These are phyloP conservation scores for Diaporthe capsici DNA, from an alignment of 2,329 filamentous ascomycete genomes.

Conservation along the genomic window DNA sequence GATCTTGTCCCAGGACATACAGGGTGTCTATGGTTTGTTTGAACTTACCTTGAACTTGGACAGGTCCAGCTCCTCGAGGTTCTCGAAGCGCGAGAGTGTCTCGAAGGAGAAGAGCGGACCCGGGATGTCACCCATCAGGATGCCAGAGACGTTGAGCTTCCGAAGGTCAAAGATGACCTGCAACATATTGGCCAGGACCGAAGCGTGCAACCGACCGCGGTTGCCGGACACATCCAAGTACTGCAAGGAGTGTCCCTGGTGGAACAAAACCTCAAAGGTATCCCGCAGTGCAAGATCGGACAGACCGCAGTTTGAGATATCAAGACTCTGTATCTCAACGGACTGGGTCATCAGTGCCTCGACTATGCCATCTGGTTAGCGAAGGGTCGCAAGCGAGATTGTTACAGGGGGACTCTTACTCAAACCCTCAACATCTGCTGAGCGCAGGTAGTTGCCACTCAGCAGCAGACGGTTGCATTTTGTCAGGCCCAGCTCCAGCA, in stretches of 20 bases:
- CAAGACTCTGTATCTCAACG: slow-evolving; percentile 61
- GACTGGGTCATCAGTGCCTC: slow-evolving; percentile 49
- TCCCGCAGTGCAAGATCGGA: slow-evolving; percentile 63
- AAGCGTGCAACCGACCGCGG: slow-evolving; percentile 63
- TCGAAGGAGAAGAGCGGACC: slow-evolving; percentile 63
- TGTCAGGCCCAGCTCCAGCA: slow-evolving; percentile 58
- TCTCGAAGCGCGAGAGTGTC: slow-evolving; percentile 57
- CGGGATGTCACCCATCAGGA: slow-evolving; percentile 61
- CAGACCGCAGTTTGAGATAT: slow-evolving; percentile 66
- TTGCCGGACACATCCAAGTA: slow-evolving; percentile 68
- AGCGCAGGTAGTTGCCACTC: slow-evolving; percentile 63
- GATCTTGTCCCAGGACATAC: not conserved
- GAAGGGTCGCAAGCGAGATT: slow-evolving; percentile 30
- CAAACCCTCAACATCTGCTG: slow-evolving; percentile 63
- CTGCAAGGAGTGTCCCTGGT: slow-evolving; percentile 61
- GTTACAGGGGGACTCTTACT: slow-evolving; percentile 51
- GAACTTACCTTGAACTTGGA: slow-evolving; percentile 66
- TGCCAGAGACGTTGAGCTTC: slow-evolving; percentile 65
- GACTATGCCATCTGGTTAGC: slow-evolving; percentile 41
- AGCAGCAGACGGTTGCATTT: slow-evolving; percentile 67
- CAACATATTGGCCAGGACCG: slow-evolving; percentile 60
- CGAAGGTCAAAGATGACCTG: slow-evolving; percentile 59
- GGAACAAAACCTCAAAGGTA: slow-evolving; percentile 62
- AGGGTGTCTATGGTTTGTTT: not conserved
- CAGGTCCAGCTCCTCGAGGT: slow-evolving; percentile 68